Base-by-base conservation (phyloP, 495 filamentous ascomycete genomes). In the Neurospora pannonica region DNA sequence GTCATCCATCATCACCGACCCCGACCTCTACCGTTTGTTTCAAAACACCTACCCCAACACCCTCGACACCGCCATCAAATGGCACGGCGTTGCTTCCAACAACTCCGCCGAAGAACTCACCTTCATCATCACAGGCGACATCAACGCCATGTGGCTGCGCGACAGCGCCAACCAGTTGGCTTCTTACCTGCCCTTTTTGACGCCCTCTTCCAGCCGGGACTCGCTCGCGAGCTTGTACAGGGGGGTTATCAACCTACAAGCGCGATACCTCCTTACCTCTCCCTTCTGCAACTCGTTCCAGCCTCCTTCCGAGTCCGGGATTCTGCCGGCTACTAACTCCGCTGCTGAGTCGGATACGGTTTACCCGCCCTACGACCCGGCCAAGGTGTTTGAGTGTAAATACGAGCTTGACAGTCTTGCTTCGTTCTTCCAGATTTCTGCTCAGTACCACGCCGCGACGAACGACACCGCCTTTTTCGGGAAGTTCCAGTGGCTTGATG, bases 131-230 rank as follows among this genome's bases (percentile, higher is more conserved):
- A 86, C 84, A 2, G 84, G 84, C 36, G 94, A 97, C 80, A 97
- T 97, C 81, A 84, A 89, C 78, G 90, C 90, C 70, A 91, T 92
- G 89, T 92, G 91, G 90, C 83, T 93, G 67, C 85, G 90, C 37
- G 91, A 92, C 77, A 89, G 86, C 36, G 87, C 90, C 38, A 92
- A 92, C 78, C 90, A 92, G 78, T 81, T 93, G 77, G 87, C 90
- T 73, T 87, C 86, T 38, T 93, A 92, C 79, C 84, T 89, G 38
- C 82, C 88, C 0, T 74, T 92, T 2, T 81, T 92, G 5, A 83
- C 83, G 24, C 81, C 87, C 13, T 82, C 83, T 70, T 73, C 79
- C 17, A 80, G 80, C 36, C 75, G 81, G 10, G 75, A 87, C 70
- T 87, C 85, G 2, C 77, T 93, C 31, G 89, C 90, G 11, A 84